A percentile compares a stretch with the other conserved stretches of the same genome.
Conservation (phyloP, 441 rosid species). For the Theobroma grandiflorum region DNA sequence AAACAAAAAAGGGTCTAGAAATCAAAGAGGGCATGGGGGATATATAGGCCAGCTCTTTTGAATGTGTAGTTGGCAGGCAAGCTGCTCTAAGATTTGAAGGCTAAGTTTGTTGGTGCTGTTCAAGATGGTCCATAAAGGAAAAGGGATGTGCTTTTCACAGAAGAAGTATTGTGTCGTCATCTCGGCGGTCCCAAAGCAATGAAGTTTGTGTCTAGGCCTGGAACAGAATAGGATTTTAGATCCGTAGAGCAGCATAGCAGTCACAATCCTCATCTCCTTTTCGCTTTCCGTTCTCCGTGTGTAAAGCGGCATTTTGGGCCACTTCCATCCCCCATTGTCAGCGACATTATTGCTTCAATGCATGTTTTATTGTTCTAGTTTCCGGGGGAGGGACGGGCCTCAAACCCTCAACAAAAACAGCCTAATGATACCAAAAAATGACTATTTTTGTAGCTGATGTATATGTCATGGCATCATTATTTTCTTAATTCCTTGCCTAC, state of each 20-base stretch:
- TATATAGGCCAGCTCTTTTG: not conserved
- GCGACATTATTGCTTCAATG: not conserved
- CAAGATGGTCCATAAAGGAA: not conserved
- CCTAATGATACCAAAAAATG: not conserved
- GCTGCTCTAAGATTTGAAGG: not conserved
- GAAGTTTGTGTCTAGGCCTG: not conserved
- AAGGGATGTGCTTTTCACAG: not conserved
- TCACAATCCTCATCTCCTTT: not conserved
- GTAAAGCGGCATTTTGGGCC: conserved; percentile 1
- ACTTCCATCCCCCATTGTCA: not conserved
- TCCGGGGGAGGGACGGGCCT: not conserved
- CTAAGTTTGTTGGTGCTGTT: not conserved
- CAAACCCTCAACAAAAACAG: not conserved
- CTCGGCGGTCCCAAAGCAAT: not conserved
- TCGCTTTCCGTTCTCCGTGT: not conserved
- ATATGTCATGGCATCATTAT: too few species aligned
- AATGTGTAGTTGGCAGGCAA: not conserved
- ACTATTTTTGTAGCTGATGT: not conserved
- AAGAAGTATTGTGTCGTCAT: not conserved
- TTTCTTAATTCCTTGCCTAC: too few species aligned
- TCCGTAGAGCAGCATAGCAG: not conserved
- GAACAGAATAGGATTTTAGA: not conserved
- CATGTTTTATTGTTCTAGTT: not conserved
- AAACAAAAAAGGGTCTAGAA: not conserved
- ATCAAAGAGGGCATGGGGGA: not conserved